phyloP scores from a whole-genome alignment of 106 monocot genomes.

The Alisma plantagoaquatica region DNA sequence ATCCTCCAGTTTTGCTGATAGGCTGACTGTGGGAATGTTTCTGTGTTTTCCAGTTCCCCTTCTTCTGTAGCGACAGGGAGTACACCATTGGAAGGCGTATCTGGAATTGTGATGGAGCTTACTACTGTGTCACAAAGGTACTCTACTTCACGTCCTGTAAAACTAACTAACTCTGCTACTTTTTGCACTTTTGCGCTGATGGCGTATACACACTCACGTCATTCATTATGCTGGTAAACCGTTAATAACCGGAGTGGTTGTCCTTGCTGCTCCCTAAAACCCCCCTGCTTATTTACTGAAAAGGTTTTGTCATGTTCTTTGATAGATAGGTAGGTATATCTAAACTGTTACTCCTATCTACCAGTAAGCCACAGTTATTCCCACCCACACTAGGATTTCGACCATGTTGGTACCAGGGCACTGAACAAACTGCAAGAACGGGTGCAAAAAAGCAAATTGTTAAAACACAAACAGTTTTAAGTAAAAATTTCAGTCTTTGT shows the following conservation, averaged over 20 bases:
- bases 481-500: too few species aligned
- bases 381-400: too few species aligned
- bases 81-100: constrained; percentile 80
- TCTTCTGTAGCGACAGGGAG: constrained; percentile 91
- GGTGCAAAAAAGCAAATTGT: too few species aligned
- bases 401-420: too few species aligned
- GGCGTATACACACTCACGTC: not conserved
- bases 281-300: not conserved
- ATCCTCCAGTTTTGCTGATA: not conserved
- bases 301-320: not conserved
- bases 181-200: too few species aligned
- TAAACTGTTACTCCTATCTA: too few species aligned
- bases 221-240: not conserved
- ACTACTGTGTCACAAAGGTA: constrained; percentile 92
- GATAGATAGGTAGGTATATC: too few species aligned
- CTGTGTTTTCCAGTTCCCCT: constrained; percentile 55
- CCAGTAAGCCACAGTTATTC: too few species aligned
- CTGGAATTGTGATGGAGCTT: constrained; percentile 49
- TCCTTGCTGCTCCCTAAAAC: not conserved
- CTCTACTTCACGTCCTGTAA: too few species aligned
- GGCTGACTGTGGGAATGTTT: not conserved
- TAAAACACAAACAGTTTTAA: too few species aligned
- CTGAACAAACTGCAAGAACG: too few species aligned
- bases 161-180: too few species aligned
- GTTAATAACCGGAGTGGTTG: not conserved